These are phyloP conservation scores for Simplicillium sp. DNA, from an alignment of 2,329 filamentous ascomycete genomes.

Conservation along the genomic window DNA sequence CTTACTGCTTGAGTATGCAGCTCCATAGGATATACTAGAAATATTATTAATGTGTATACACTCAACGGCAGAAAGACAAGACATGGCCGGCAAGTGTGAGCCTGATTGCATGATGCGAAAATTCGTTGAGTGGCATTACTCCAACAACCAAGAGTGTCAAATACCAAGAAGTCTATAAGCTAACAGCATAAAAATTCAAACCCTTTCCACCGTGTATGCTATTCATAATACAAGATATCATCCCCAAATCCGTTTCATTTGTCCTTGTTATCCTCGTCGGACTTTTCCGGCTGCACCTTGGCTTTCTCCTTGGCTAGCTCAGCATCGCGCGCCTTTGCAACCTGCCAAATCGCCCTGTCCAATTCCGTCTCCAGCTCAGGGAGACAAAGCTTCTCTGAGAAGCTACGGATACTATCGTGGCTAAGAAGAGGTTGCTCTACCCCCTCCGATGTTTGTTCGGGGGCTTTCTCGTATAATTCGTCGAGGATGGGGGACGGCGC, in stretches of 20 bases:
- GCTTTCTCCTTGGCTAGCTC: no score
- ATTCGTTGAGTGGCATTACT: no score
- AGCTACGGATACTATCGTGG: constrained; percentile 42
- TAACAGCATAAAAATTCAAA: no score
- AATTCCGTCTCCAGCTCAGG: constrained; percentile 65
- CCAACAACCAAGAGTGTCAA: no score
- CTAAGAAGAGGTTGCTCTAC: constrained; percentile 31
- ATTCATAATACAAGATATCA: not conserved
- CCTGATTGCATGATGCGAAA: no score
- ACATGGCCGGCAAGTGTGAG: no score
- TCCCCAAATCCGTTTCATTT: not conserved
- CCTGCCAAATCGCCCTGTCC: constrained; percentile 68
- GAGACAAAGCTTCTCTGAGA: constrained; percentile 54
- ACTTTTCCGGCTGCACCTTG: constrained; percentile 21
- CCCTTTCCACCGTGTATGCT: not conserved
- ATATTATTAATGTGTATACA: no score
- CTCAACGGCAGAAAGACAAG: no score
- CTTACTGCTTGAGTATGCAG: constrained; percentile 7
- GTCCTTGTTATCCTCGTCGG: constrained; percentile 4
- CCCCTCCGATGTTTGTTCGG: constrained; percentile 12
- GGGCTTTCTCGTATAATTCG: constrained; percentile 54
- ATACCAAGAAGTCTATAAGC: no score
- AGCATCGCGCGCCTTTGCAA: constrained; percentile 38
- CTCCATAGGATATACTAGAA: constrained; percentile 1
- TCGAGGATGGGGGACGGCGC: constrained; percentile 63